A percentile compares a stretch with the other conserved stretches of the same genome.
Evolutionary conservation across 371 early-diverging fungal genomes (phyloP).

Genomic region (Syncephalis fuscata): DNA sequence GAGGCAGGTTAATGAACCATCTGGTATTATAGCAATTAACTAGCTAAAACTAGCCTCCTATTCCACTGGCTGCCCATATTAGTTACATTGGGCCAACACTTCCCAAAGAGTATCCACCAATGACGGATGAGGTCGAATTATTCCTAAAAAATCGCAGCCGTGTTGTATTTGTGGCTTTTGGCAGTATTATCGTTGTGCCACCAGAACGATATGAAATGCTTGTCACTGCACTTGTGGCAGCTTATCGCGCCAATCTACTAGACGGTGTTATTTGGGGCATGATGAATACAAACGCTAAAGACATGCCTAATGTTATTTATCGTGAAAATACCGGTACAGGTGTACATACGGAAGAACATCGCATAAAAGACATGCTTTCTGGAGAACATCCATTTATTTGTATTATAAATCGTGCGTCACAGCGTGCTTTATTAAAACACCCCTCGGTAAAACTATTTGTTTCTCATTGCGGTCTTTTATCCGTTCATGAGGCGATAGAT

Average conservation of each 20-base stretch:
- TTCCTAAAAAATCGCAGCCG: slow-evolving; percentile 9
- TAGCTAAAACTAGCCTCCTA: slow-evolving; percentile 5
- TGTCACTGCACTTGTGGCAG: slow-evolving; percentile 6
- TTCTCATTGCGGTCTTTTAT: slow-evolving; percentile 17
- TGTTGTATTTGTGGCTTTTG: slow-evolving; percentile 18
- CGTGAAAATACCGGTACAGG: slow-evolving; percentile 4
- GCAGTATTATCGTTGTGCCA: slow-evolving; percentile 7
- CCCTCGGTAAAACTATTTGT: slow-evolving; percentile 13
- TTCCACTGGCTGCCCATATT: slow-evolving; percentile 14
- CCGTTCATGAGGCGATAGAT: slow-evolving; percentile 15
- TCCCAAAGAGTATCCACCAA: slow-evolving; percentile 5
- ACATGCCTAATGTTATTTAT: background rate
- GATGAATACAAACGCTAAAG: background rate
- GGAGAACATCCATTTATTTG: slow-evolving; percentile 3
- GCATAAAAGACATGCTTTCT: background rate
- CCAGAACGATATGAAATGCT: slow-evolving; percentile 6
- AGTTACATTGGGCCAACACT: slow-evolving; percentile 18
- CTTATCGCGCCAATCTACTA: slow-evolving; percentile 4
- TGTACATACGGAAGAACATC: slow-evolving; percentile 1
- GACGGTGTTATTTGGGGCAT: slow-evolving; percentile 19
- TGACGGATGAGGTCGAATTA: slow-evolving; percentile 4
- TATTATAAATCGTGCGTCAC: slow-evolving; percentile 14
- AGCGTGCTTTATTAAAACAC: slow-evolving; percentile 18
- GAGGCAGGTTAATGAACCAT: slow-evolving; percentile 1
- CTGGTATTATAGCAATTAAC: background rate